phyloP scores from a whole-genome alignment of 2,329 filamentous ascomycete species.

The Penicillium sp. region DNA sequence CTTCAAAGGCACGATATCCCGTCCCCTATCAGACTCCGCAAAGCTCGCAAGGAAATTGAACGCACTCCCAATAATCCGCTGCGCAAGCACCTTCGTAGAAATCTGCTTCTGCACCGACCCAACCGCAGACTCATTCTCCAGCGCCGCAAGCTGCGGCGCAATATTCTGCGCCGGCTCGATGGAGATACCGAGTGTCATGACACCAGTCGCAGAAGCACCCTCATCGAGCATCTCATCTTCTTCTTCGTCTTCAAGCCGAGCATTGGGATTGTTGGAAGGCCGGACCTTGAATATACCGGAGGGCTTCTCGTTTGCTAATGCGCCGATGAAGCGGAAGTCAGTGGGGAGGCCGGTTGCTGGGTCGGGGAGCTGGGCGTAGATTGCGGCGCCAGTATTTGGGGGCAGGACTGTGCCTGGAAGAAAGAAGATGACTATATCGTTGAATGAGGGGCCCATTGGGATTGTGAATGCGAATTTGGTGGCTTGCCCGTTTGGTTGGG shows the following conservation, averaged over 20 bases:
- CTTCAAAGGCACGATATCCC: slow-evolving; percentile 89
- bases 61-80: slow-evolving; percentile 92
- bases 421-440: slow-evolving; percentile 84
- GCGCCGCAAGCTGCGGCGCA: slow-evolving; percentile 64
- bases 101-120: slow-evolving; percentile 42
- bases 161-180: slow-evolving; percentile 77
- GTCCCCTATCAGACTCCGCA: slow-evolving; percentile 65
- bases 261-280: slow-evolving; percentile 6
- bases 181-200: slow-evolving; percentile 77
- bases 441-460: slow-evolving; percentile 59
- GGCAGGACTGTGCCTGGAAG: slow-evolving; percentile 77
- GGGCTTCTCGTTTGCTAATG: slow-evolving; percentile 85
- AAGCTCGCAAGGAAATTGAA: slow-evolving; percentile 96
- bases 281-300: slow-evolving; percentile 85
- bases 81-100: slow-evolving; percentile 77
- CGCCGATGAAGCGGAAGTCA: slow-evolving; percentile 83
- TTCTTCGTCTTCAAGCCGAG: slow-evolving; percentile 34
- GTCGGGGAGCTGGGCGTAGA: slow-evolving; percentile 77
- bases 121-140: slow-evolving; percentile 43
- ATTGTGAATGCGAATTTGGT: slow-evolving; percentile 70
- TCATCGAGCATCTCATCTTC: slow-evolving; percentile 51
- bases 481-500: slow-evolving; percentile 56
- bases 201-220: slow-evolving; percentile 39
- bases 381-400: slow-evolving; percentile 75
- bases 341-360: slow-evolving; percentile 34